These are phyloP conservation scores for Phaffia australis DNA, from an alignment of 768 basidiomycete species.

Conservation along the genomic window DNA sequence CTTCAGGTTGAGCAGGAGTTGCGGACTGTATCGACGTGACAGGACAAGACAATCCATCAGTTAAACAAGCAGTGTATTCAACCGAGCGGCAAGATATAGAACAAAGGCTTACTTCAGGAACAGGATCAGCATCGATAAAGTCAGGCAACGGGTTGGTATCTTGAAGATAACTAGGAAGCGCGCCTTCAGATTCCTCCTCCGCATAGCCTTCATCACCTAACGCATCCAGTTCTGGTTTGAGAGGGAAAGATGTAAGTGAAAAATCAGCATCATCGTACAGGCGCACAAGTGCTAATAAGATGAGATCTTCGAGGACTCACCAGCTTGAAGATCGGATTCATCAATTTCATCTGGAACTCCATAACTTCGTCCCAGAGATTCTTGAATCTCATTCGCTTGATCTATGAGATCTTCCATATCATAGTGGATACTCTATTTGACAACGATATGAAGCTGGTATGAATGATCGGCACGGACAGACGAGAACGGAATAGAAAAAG, in stretches of 20 bases:
- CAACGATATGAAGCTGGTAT: not conserved
- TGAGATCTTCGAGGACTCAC: constrained; percentile 40
- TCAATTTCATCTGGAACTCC: constrained; percentile 95
- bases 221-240: constrained; percentile 71
- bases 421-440: constrained; percentile 70
- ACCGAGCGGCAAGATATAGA: not conserved
- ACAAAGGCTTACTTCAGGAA: constrained; percentile 43
- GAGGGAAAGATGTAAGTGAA: not conserved
- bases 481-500: not conserved
- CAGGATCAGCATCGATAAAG: constrained; percentile 78
- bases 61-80: no score
- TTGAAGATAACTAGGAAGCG: constrained; percentile 71
- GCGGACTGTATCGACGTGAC: not conserved
- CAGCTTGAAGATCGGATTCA: constrained; percentile 93
- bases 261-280: not conserved
- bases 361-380: constrained; percentile 82
- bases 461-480: not conserved
- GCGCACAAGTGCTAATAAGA: constrained; percentile 2
- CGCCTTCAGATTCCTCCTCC: constrained; percentile 87
- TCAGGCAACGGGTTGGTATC: constrained; percentile 51
- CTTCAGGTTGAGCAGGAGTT: no score
- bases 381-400: constrained; percentile 96
- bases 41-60: not conserved
- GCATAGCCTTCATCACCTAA: constrained; percentile 64
- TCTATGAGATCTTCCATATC: constrained; percentile 98